Evolutionary conservation across 176 grass and related monocot species (phyloP).

Genomic region (Carex parvula): DNA sequence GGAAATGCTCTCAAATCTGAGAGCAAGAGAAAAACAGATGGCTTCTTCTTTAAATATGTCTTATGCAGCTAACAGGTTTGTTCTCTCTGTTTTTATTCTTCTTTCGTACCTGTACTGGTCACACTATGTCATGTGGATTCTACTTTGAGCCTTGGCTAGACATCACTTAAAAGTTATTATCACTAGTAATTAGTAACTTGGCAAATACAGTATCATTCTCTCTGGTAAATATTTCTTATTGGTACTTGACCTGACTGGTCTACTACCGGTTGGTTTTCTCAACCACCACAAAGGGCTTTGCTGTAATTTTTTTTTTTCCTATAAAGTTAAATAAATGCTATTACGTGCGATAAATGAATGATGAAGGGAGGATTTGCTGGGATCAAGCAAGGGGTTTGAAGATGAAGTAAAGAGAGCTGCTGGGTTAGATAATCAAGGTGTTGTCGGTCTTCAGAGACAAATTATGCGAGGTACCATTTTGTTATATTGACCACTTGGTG

Average conservation of each 20-base stretch:
- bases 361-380: constrained; percentile 85
- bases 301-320: constrained; percentile 10
- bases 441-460: constrained; percentile 95
- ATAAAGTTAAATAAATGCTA: not conserved
- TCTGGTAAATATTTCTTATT: constrained; percentile 1
- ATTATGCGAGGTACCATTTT: constrained; percentile 72
- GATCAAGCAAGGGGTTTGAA: constrained; percentile 56
- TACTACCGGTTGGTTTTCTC: not conserved
- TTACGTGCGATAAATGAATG: not conserved
- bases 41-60: constrained; percentile 74
- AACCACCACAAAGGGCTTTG: not conserved
- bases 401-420: constrained; percentile 78
- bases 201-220: not conserved
- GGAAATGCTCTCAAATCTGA: constrained; percentile 72
- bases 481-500: constrained; percentile 2
- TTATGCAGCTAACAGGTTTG: constrained; percentile 85
- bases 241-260: not conserved
- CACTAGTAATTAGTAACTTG: not conserved
- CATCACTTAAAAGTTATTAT: not conserved
- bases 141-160: not conserved
- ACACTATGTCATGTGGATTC: not conserved
- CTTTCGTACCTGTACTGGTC: not conserved
- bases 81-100: not conserved
- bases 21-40: constrained; percentile 87
- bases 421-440: constrained; percentile 90